These are phyloP conservation scores for Picocystis salinarum DNA, from an alignment of 139 green algal genomes.

Conservation along the genomic window DNA sequence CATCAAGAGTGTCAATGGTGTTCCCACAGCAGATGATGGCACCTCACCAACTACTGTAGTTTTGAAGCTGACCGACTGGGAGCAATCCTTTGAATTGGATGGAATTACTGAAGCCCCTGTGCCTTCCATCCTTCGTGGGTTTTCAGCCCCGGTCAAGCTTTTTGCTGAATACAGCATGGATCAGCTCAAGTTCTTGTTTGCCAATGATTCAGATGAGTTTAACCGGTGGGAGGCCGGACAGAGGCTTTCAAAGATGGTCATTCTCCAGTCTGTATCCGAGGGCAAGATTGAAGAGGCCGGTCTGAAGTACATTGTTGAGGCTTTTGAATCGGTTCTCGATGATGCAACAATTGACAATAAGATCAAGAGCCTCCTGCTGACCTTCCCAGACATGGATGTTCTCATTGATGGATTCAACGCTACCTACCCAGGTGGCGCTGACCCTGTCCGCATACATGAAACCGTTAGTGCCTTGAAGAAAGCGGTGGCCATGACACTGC, in stretches of 20 bases:
- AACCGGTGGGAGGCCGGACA: constrained; percentile 36
- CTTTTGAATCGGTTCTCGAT: neutral
- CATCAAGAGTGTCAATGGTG: neutral
- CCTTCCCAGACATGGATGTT: neutral
- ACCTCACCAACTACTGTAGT: neutral
- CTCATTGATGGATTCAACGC: neutral
- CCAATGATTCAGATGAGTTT: constrained; percentile 78
- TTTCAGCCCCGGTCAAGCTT: constrained; percentile 77
- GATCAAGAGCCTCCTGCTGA: constrained; percentile 1
- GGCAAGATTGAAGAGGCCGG: constrained; percentile 1
- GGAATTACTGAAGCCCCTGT: constrained; percentile 37
- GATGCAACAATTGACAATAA: neutral
- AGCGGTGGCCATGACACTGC: neutral
- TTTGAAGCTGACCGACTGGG: constrained; percentile 13
- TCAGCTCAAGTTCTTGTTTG: constrained; percentile 73
- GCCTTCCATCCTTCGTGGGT: constrained; percentile 74
- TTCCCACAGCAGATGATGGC: neutral
- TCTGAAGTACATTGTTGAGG: neutral
- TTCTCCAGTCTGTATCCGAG: neutral
- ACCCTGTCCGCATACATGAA: constrained; percentile 4
- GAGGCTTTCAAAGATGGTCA: constrained; percentile 1
- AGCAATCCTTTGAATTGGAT: constrained; percentile 38
- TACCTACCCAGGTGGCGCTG: neutral
- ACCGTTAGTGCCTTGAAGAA: neutral
- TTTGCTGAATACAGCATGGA: constrained; percentile 51